phyloP scores from a whole-genome alignment of 148 eudicot species.

The Rhododendron kiyosumense region DNA sequence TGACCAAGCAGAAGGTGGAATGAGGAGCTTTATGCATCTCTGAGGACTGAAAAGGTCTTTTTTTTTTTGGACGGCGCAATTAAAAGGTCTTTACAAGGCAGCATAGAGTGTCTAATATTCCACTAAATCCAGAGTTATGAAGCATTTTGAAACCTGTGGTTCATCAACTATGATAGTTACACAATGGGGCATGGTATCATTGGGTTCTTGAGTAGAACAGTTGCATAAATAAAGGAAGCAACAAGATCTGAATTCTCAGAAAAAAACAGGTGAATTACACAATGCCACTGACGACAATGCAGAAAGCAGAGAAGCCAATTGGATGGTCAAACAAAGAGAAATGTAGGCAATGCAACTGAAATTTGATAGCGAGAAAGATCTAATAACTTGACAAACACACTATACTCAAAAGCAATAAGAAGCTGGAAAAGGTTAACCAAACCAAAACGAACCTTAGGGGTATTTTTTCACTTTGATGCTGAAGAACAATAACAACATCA shows the following conservation, averaged over 20 bases:
- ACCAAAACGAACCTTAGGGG: slow-evolving; percentile 57
- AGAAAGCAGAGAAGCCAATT: neutral
- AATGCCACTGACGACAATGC: neutral
- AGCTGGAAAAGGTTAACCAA: neutral
- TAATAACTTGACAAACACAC: neutral
- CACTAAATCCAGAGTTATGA: neutral
- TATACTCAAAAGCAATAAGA: neutral
- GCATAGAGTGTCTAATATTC: neutral
- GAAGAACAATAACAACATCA: slow-evolving; percentile 86
- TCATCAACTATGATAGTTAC: neutral
- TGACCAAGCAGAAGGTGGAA: neutral
- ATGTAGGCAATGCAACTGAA: slow-evolving; percentile 1
- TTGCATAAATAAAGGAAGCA: neutral
- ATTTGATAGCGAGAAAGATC: neutral
- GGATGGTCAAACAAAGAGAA: neutral
- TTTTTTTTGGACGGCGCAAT: no score
- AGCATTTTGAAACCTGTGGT: neutral
- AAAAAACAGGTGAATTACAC: neutral
- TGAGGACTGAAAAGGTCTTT: neutral
- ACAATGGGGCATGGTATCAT: neutral
- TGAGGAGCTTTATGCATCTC: neutral
- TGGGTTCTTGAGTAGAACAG: neutral
- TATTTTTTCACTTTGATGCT: slow-evolving; percentile 80
- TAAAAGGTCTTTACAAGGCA: neutral
- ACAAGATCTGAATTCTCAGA: neutral